Percentiles rank a stretch among this genome's conserved stretches.
Conservation (phyloP, 257 asterid genomes). For the Solanum microdontum region DNA sequence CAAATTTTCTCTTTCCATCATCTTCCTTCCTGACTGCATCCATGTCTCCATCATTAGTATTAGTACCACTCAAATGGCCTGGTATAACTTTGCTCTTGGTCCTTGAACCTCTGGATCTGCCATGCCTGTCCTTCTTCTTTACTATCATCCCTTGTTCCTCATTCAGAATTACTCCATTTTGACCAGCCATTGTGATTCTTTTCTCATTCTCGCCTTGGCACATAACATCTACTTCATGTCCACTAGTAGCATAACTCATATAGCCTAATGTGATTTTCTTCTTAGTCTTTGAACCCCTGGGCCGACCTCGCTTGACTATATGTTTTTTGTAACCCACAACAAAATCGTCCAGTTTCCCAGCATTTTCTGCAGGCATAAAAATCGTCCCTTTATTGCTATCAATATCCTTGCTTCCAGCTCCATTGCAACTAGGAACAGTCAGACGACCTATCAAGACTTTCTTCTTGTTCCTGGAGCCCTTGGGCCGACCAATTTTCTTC, state of each 20-base stretch:
- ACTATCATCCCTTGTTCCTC: constrained; percentile 2
- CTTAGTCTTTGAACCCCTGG: constrained; percentile 1
- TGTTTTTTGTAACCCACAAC: background rate
- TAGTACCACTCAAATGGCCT: background rate
- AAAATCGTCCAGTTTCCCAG: background rate
- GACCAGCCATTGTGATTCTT: background rate
- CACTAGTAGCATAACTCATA: constrained; percentile 1
- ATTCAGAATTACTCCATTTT: background rate
- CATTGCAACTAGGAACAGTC: background rate
- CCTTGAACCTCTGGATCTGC: background rate
- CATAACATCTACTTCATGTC: background rate
- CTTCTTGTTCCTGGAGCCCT: constrained; percentile 7
- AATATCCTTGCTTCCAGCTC: background rate
- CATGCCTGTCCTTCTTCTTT: background rate
- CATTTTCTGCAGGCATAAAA: background rate
- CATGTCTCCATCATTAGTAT: background rate
- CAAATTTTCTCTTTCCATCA: background rate
- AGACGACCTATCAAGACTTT: background rate
- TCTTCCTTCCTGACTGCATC: background rate
- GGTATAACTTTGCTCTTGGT: background rate
- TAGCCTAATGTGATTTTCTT: background rate
- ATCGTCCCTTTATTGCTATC: background rate
- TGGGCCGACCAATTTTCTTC: constrained; percentile 6
- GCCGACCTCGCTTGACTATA: constrained; percentile 6
- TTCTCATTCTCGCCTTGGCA: background rate